phyloP scores from a whole-genome alignment of 495 filamentous ascomycete species.

The Xeromyces bisporus region DNA sequence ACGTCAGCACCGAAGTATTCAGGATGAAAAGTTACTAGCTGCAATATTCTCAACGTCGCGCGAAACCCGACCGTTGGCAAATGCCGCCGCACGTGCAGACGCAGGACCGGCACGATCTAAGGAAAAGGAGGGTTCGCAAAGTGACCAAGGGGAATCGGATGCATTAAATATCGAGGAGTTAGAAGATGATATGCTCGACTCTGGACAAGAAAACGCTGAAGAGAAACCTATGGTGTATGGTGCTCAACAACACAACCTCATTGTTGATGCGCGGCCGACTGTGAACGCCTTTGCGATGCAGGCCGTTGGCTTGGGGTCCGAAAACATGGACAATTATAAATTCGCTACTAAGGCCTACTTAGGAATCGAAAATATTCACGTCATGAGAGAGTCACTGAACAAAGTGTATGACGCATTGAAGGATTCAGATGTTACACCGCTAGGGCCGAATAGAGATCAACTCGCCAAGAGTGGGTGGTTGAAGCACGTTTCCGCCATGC shows the following conservation, averaged over 20 bases:
- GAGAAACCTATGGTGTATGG: slow-evolving; percentile 56
- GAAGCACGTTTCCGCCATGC: slow-evolving; percentile 69
- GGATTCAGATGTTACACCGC: slow-evolving; percentile 71
- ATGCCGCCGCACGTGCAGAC: slow-evolving; percentile 25
- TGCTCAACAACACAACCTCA: slow-evolving; percentile 85
- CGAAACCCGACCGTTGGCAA: slow-evolving; percentile 27
- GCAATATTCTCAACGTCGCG: slow-evolving; percentile 79
- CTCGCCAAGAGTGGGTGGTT: slow-evolving; percentile 79
- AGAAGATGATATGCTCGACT: slow-evolving; percentile 55
- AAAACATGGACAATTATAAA: slow-evolving; percentile 96
- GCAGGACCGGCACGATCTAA: slow-evolving; percentile 40
- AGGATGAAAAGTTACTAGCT: slow-evolving; percentile 85
- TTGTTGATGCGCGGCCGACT: slow-evolving; percentile 89
- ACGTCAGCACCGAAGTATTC: slow-evolving; percentile 74
- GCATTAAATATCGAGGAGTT: slow-evolving; percentile 43
- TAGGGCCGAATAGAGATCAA: slow-evolving; percentile 69
- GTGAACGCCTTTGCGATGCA: slow-evolving; percentile 96
- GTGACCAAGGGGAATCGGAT: slow-evolving; percentile 22
- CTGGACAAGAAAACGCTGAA: slow-evolving; percentile 21
- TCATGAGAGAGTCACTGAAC: slow-evolving; percentile 84
- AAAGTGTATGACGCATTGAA: slow-evolving; percentile 84
- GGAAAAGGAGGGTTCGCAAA: slow-evolving; percentile 30
- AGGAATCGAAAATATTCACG: slow-evolving; percentile 98
- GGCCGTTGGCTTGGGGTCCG: slow-evolving; percentile 78
- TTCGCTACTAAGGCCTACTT: slow-evolving; percentile 84